These are phyloP conservation scores for Pugionium cornutum DNA, from an alignment of 345 rosid species.

Conservation along the genomic window DNA sequence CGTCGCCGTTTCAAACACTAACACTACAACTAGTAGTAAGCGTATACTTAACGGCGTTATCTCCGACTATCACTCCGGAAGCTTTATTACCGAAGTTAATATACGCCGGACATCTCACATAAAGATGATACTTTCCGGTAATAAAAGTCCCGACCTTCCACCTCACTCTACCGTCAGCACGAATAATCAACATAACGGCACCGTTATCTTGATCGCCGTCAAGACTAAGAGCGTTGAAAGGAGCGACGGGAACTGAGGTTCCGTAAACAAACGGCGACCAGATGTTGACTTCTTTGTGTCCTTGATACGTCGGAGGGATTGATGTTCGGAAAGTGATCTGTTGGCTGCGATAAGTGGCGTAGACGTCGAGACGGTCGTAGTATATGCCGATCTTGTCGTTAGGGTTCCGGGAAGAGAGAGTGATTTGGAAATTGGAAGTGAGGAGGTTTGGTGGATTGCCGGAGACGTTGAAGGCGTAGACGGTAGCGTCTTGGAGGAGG, in stretches of 20 bases:
- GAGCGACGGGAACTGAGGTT: constrained; percentile 68
- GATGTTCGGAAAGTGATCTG: constrained; percentile 68
- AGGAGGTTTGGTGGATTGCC: constrained; percentile 57
- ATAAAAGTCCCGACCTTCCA: constrained; percentile 74
- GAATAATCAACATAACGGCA: constrained; percentile 43
- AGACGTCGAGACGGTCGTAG: constrained; percentile 74
- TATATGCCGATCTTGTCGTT: constrained; percentile 78
- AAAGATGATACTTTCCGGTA: constrained; percentile 62
- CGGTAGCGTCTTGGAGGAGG: constrained; percentile 90
- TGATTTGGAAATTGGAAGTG: constrained; percentile 76
- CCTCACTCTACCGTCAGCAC: constrained; percentile 76
- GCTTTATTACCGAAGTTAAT: constrained; percentile 52
- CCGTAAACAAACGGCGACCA: constrained; percentile 88
- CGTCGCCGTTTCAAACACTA: constrained; percentile 49
- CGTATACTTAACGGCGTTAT: constrained; percentile 75
- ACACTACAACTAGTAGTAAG: constrained; percentile 58
- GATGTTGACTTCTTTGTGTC: constrained; percentile 60
- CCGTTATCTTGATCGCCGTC: constrained; percentile 59
- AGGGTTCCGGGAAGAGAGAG: constrained; percentile 77
- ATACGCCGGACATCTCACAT: constrained; percentile 59
- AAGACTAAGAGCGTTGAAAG: constrained; percentile 54
- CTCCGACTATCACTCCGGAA: constrained; percentile 53
- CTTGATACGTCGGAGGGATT: constrained; percentile 55
- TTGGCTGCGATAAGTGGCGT: constrained; percentile 70
- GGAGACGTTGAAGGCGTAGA: constrained; percentile 78